These are phyloP conservation scores for Amanita fuliginea DNA, from an alignment of 768 basidiomycete genomes.

Conservation along the genomic window DNA sequence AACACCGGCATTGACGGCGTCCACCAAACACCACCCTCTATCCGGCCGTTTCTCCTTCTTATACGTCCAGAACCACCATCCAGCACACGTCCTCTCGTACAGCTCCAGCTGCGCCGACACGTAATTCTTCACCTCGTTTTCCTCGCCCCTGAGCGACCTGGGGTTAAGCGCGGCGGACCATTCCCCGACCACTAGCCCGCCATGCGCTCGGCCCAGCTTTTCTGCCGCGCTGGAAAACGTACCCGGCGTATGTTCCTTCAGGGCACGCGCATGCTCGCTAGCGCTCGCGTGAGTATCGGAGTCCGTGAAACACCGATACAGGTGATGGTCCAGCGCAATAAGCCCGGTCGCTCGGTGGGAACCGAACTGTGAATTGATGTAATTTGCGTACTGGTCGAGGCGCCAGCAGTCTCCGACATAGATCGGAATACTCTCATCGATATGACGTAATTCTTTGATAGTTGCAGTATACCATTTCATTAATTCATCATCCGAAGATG, in stretches of 20 bases:
- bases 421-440: slow-evolving; percentile 50
- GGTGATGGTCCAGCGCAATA: slow-evolving; percentile 68
- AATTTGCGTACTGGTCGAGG: slow-evolving; percentile 50
- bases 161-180: slow-evolving; percentile 73
- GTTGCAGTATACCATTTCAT: slow-evolving; percentile 54
- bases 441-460: slow-evolving; percentile 36
- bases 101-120: slow-evolving; percentile 53
- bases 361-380: slow-evolving; percentile 19
- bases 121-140: slow-evolving; percentile 33
- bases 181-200: slow-evolving; percentile 58
- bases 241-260: slow-evolving; percentile 24
- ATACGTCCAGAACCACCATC: slow-evolving; percentile 82
- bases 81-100: slow-evolving; percentile 53
- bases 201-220: slow-evolving; percentile 21
- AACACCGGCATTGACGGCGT: slow-evolving; percentile 51
- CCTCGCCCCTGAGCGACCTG: slow-evolving; percentile 31
- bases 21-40: slow-evolving; percentile 63
- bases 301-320: slow-evolving; percentile 71
- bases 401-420: slow-evolving; percentile 75
- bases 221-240: slow-evolving; percentile 25
- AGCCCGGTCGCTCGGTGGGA: slow-evolving; percentile 16
- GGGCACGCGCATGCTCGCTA: slow-evolving; percentile 38
- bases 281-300: slow-evolving; percentile 45
- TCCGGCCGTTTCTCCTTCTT: slow-evolving; percentile 61
- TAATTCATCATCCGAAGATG: slow-evolving; percentile 37